Base-by-base conservation (phyloP, 1,284 basidiomycete species). In the Caloboletus firmus region DNA sequence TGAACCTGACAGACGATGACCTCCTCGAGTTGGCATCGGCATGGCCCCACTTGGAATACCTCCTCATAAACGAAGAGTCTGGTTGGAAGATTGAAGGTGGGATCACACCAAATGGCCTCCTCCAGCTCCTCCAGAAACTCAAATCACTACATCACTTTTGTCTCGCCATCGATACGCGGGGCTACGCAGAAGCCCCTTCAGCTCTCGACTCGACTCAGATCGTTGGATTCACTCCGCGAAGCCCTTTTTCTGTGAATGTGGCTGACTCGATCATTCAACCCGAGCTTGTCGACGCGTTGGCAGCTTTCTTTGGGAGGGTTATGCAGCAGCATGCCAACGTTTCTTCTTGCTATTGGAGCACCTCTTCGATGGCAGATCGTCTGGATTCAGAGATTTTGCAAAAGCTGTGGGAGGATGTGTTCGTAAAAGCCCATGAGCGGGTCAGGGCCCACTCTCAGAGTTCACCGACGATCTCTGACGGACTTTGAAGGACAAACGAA, bases 161-260 rank as follows among this genome's bases (percentile, higher is more conserved):
- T 42, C 61, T 62, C 10, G 63, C 63, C 40, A 52, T 65, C n/a
- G 61, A 62, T 28, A 62, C 63, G 9, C 61, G 52, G 5, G 61
- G 45, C 7, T 63, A 52, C 35, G 28, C 28, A 5, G 32, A 43
- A 1, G 10, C 30, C 20, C 34, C 48, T n/a, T 20, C 13, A 6
- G 28, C 30, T 10, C 20, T 30, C 0, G 34, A 1, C 15, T 56
- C 39, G 49, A 31, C 24, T 26, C 37, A n/a, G 7, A 28, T 31
- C 17, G 43, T 26, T 5, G 18, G 26, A 2, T 32, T 53, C 4
- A 34, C 41, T 11, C 39, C 48, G 4, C 57, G 57, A 5, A 12
- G n/a, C 0, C 46, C 51, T 2, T 49, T 62, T 31, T 63, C 35
- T 13, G 42, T 62, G 10, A 63, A 62, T 12, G 58, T 62, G 34